phyloP scores from a whole-genome alignment of 208 protist species.

The Wallacemonas collosoma region DNA sequence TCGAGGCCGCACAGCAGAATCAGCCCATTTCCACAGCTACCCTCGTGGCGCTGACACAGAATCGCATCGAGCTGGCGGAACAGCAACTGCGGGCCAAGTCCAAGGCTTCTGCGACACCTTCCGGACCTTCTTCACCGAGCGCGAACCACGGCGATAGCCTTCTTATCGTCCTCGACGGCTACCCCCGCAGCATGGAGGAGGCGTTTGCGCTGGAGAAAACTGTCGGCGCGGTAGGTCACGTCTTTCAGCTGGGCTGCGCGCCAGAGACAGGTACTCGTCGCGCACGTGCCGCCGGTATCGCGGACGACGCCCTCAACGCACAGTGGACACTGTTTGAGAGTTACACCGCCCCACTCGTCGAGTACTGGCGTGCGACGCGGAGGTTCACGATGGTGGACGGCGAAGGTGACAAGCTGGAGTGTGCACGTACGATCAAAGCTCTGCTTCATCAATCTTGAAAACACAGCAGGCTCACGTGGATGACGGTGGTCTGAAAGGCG shows the following conservation, averaged over 20 bases:
- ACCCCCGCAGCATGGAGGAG: constrained; percentile 45
- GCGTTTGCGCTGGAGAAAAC: constrained; percentile 36
- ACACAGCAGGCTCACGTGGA: background rate
- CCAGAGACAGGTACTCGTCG: constrained; percentile 1
- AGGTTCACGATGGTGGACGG: constrained; percentile 35
- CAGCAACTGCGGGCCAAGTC: background rate
- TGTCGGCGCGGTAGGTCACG: constrained; percentile 23
- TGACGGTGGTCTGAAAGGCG: too few relatives aligned
- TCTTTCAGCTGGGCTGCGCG: constrained; percentile 28
- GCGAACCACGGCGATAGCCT: background rate
- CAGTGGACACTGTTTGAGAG: constrained; percentile 25
- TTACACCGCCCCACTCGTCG: constrained; percentile 19
- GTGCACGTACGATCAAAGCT: constrained; percentile 20
- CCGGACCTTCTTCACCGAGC: background rate
- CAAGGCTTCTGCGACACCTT: background rate
- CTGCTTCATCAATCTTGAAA: constrained; percentile 23
- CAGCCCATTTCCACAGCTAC: constrained; percentile 4
- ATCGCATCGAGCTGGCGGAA: constrained; percentile 6
- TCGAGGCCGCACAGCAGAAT: background rate
- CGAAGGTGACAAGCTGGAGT: constrained; percentile 14
- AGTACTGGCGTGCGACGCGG: constrained; percentile 45
- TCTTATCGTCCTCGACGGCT: constrained; percentile 41
- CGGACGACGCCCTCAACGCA: constrained; percentile 9
- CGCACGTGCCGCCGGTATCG: constrained; percentile 8
- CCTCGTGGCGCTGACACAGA: background rate